These are phyloP conservation scores for Elymus sibiricus DNA, from an alignment of 176 grass and related monocot genomes.

Conservation along the genomic window DNA sequence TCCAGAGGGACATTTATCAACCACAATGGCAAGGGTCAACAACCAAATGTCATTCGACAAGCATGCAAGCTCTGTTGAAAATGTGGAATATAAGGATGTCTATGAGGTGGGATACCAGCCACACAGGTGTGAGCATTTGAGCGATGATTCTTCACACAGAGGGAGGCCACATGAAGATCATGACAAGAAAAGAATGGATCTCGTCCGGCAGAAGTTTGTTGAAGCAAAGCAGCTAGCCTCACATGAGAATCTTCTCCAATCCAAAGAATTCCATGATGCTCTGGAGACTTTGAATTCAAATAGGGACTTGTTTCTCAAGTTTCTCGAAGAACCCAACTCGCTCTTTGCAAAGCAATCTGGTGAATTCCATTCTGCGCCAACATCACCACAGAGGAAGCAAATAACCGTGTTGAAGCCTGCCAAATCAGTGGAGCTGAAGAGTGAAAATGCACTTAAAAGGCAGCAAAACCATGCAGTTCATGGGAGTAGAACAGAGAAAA, in stretches of 20 bases:
- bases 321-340: constrained; percentile 93
- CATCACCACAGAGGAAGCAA: constrained; percentile 58
- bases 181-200: constrained; percentile 66
- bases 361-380: constrained; percentile 39
- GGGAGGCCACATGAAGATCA: constrained; percentile 33
- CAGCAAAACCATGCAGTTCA: constrained; percentile 25
- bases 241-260: constrained; percentile 70
- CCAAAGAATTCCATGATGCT: constrained; percentile 81
- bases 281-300: constrained; percentile 94
- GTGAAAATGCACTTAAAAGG: constrained; percentile 26
- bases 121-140: constrained; percentile 30
- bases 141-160: constrained; percentile 24
- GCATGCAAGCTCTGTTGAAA: constrained; percentile 31
- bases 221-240: constrained; percentile 81
- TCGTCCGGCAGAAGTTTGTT: constrained; percentile 81
- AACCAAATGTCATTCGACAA: constrained; percentile 40
- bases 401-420: constrained; percentile 93
- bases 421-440: constrained; percentile 51
- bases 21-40: constrained; percentile 28
- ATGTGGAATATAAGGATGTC: constrained; percentile 73
- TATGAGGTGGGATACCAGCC: constrained; percentile 72
- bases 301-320: constrained; percentile 83
- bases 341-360: constrained; percentile 45
- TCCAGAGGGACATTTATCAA: constrained; percentile 36
- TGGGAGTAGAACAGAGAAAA: constrained; percentile 27